phyloP scores from a whole-genome alignment of 1,284 basidiomycete genomes.

The Afroboletus lepidellus region DNA sequence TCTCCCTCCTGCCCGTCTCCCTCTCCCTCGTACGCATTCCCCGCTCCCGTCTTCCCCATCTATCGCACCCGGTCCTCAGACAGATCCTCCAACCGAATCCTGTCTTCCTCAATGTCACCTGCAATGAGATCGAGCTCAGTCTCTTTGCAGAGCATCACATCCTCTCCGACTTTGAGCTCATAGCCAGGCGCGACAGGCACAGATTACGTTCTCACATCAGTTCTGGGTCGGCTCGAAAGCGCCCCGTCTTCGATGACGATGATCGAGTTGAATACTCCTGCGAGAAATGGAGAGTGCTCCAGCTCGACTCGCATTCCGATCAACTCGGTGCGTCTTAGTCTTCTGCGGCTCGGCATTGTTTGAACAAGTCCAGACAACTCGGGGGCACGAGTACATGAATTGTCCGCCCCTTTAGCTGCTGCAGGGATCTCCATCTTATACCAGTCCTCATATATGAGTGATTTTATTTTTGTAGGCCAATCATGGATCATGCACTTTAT shows the following conservation, averaged over 20 bases:
- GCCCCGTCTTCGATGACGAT: conserved; percentile 20
- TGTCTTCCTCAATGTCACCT: conserved; percentile 70
- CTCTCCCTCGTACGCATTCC: conserved; percentile 72
- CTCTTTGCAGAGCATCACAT: conserved; percentile 63
- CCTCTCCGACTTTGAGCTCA: conserved; percentile 58
- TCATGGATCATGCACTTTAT: not conserved
- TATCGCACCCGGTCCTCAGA: conserved; percentile 61
- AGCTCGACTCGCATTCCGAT: conserved; percentile 72
- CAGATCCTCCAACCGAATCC: conserved; percentile 66
- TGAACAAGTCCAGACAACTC: conserved; percentile 51
- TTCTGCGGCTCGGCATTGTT: not conserved
- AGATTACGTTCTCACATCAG: conserved; percentile 42
- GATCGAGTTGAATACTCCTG: conserved; percentile 67
- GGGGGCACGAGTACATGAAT: conserved; percentile 71
- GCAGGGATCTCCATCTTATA: conserved; percentile 84
- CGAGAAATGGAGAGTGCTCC: conserved; percentile 72
- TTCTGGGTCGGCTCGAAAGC: conserved; percentile 36
- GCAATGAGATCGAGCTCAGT: conserved; percentile 72
- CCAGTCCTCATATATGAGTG: conserved; percentile 82
- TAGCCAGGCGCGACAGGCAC: conserved; percentile 58
- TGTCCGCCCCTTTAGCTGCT: conserved; percentile 74
- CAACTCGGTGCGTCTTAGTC: conserved; percentile 49
- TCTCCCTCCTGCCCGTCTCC: conserved; percentile 65
- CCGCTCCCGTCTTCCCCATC: conserved; percentile 55
- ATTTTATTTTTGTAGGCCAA: conserved; percentile 73